These are phyloP conservation scores for Sarcomyxa edulis DNA, from an alignment of 768 basidiomycete species.

Conservation along the genomic window DNA sequence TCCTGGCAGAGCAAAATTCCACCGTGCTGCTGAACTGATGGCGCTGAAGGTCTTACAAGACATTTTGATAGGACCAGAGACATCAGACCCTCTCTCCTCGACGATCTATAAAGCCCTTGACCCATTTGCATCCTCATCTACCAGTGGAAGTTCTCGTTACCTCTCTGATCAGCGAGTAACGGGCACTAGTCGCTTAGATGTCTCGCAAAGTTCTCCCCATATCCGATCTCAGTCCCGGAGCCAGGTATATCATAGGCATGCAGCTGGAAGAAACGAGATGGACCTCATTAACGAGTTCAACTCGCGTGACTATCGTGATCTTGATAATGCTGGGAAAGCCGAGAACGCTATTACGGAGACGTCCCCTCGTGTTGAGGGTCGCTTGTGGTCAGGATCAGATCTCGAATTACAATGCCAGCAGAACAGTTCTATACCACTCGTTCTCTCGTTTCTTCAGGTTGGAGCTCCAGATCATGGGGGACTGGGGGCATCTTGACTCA, in stretches of 20 bases:
- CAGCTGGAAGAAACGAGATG: slow-evolving; percentile 59
- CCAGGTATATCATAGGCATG: slow-evolving; percentile 58
- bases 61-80: slow-evolving; percentile 51
- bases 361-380: slow-evolving; percentile 34
- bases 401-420: slow-evolving; percentile 82
- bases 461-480: slow-evolving; percentile 37
- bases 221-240: slow-evolving; percentile 68
- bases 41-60: slow-evolving; percentile 85
- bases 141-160: slow-evolving; percentile 12
- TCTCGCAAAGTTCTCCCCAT: slow-evolving; percentile 35
- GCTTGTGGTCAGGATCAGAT: slow-evolving; percentile 76
- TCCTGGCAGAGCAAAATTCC: slow-evolving; percentile 39
- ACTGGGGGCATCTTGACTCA: slow-evolving; percentile 17
- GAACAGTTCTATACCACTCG: slow-evolving; percentile 78
- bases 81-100: slow-evolving; percentile 8
- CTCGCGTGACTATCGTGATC: slow-evolving; percentile 9
- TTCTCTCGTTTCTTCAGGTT: slow-evolving; percentile 61
- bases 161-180: slow-evolving; percentile 11
- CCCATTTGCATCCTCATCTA: slow-evolving; percentile 9
- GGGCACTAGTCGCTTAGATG: slow-evolving; percentile 16
- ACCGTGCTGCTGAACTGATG: slow-evolving; percentile 66
- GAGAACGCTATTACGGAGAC: slow-evolving; percentile 24
- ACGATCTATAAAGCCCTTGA: slow-evolving; percentile 7
- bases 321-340: slow-evolving; percentile 18
- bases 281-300: slow-evolving; percentile 28